These are phyloP conservation scores for Onygena corvina DNA, from an alignment of 2,329 filamentous ascomycete species.

Conservation along the genomic window DNA sequence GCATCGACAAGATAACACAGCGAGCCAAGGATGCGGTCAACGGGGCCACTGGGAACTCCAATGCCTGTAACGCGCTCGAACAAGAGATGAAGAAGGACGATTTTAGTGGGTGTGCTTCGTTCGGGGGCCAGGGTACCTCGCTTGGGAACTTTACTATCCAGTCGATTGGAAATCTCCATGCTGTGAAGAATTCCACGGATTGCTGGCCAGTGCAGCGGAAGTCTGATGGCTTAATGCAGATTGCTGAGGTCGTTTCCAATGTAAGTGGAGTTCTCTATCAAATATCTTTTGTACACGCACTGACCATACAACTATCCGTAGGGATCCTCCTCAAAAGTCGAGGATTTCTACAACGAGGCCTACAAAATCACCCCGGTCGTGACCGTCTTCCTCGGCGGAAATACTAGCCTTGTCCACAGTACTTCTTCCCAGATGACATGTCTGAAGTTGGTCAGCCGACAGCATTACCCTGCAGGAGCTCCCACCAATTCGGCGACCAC, in stretches of 20 bases:
- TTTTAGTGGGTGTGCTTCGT: not conserved
- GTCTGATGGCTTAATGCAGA: not conserved
- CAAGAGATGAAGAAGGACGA: not conserved
- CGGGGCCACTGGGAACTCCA: not conserved
- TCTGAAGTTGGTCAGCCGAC: constrained; percentile 13
- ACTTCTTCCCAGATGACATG: constrained; percentile 16
- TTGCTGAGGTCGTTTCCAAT: not conserved
- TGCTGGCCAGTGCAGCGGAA: not conserved
- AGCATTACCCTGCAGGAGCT: not conserved
- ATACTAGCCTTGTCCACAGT: constrained; percentile 10
- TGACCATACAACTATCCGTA: constrained; percentile 2
- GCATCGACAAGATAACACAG: constrained; percentile 13
- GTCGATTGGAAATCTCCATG: not conserved
- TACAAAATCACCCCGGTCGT: constrained; percentile 15
- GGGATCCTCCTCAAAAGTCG: constrained; percentile 8
- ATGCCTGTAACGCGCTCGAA: not conserved
- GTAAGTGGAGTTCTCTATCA: not conserved
- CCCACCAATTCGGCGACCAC: not conserved
- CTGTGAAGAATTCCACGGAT: not conserved
- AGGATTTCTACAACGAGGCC: constrained; percentile 6
- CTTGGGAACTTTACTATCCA: not conserved
- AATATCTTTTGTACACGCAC: not conserved
- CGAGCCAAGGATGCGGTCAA: constrained; percentile 6
- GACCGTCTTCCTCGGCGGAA: constrained; percentile 12
- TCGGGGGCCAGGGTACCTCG: not conserved